Base-by-base conservation (phyloP, 164 flowering plant genomes). In the Brasenia schreberi region DNA sequence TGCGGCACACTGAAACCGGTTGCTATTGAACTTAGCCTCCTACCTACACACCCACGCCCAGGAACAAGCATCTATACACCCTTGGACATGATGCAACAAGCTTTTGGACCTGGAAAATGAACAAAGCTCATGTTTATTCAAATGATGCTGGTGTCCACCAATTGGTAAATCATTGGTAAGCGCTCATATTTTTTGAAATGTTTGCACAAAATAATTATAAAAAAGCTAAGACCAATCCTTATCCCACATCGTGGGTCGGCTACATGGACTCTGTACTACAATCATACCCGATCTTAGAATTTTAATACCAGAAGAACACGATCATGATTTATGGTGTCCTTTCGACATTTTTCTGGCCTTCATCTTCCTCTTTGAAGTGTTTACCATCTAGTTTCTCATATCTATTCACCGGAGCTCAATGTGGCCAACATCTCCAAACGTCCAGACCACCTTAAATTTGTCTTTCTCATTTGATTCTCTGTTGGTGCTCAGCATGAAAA, bases 11-110 rank as follows among this genome's bases (percentile, higher is more conserved):
- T 91, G 42, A 76, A 61, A 68, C 99, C 96, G 14, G 76, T 94
- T 64, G 91, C 87, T 66, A 88, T 91, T 53, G 99, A 94, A 81
- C 83, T 89, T 12, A 79, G 81, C 17, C 79, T 85, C 0, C 93
- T 93, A 5, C 77, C 73, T 1, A 61, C 73, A 4, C 70, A 0
- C 73, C 66, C 7, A 77, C 80, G 66, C 85, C 89, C 0, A 80
- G 77, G 27, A 81, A 90, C 95, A 86, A 65, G 68, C 65, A 78
- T 42, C 92, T 77, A 10, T 87, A 62, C 75, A 73, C 74, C 0
- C 88, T 87, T 4, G 65, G 79, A 23, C 71, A 65, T 66, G 74
- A 85, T 27, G 77, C 87, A 61, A 87, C 97, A 18, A 69, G 64
- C 5, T 14, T 52, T 12, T 87, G 90, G 87, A 76, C 84, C 0